Base-by-base conservation (phyloP, 2,329 filamentous ascomycete species). In the Teratosphaeria gauchensis region DNA sequence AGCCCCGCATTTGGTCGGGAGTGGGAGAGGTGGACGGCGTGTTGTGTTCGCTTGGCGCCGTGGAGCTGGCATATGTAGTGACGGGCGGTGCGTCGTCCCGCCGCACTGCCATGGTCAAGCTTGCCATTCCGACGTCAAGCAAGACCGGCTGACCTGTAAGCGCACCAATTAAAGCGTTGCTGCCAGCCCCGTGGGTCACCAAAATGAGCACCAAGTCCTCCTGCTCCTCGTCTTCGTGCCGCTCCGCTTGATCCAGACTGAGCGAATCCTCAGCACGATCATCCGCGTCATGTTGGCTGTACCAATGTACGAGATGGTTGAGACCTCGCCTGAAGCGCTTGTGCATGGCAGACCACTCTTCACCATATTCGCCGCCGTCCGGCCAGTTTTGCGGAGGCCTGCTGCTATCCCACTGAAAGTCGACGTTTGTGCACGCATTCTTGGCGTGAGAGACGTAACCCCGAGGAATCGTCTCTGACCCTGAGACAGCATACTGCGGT, bases 281-380 rank as follows among this genome's bases (percentile, higher is more conserved):
- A 31, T 74, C 72, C 0, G 74, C 73, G 33, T 69, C 68, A 56
- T 69, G 73, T 1, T 76, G 74, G 57, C 76, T 75, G 70, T 99
- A 99, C 89, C 91, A 97, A 60, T 87, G 82, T 12, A 96, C 78
- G 76, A 96, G 82, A 52, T 84, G 84, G 64, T 89, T 85, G 46
- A 96, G 74, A 0, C 92, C 92, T 61, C 80, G 83, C 42, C 91
- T 83, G 68, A 97, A 96, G 24, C 94, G 84, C 70, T 86, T 87
- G 74, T 99, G 94, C 94, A 99, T 97, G 3, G 85, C 80, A 32
- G 90, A 88, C 94, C 94, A 99, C 74, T 97, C 94, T 73, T 99
- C 94, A 0, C 90, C 91, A 66, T 90, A 89, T 51, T 87, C 82
- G 46, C 92, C 94, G 9, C 92, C 92, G 67, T 90, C 86, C 6